A percentile compares a stretch with the other conserved stretches of the same genome.
phyloP scores from a whole-genome alignment of 108 stramenopile species.

The Schizochytrium sp. region DNA sequence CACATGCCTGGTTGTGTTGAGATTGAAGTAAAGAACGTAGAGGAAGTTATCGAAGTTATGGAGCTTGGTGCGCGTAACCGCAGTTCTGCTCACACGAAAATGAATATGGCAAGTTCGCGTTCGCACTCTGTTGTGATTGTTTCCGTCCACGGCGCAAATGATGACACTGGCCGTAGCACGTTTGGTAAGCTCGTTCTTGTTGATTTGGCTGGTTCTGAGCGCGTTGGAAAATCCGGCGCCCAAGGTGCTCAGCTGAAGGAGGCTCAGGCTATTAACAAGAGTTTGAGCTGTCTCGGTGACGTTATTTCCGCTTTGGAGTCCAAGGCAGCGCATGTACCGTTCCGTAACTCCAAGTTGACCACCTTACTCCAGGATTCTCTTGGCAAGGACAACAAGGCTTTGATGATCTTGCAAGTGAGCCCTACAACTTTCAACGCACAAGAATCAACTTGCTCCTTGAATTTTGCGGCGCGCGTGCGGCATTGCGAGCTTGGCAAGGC shows the following conservation, averaged over 20 bases:
- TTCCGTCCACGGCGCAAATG: conserved; percentile 70
- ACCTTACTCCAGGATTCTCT: conserved; percentile 81
- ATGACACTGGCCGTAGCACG: conserved; percentile 67
- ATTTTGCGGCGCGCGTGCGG: conserved; percentile 64
- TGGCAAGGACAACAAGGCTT: conserved; percentile 82
- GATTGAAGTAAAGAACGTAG: conserved; percentile 67
- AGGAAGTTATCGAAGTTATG: conserved; percentile 73
- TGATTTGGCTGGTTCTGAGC: conserved; percentile 86
- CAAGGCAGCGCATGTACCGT: conserved; percentile 78
- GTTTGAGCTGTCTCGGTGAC: conserved; percentile 80
- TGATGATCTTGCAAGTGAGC: conserved; percentile 83
- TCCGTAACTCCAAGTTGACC: conserved; percentile 82
- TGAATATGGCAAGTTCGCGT: conserved; percentile 81
- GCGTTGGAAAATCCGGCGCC: conserved; percentile 80
- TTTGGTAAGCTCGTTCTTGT: conserved; percentile 83
- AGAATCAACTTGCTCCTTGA: conserved; percentile 72
- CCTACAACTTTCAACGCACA: conserved; percentile 81
- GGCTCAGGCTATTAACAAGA: conserved; percentile 82
- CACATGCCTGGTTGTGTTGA: conserved; percentile 75
- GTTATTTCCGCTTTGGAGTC: conserved; percentile 80
- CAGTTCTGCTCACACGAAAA: conserved; percentile 78
- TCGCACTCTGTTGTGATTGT: conserved; percentile 78
- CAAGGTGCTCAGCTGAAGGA: conserved; percentile 77
- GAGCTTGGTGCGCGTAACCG: conserved; percentile 73
- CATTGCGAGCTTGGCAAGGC: conserved; percentile 64